Base-by-base conservation (phyloP, 2,329 filamentous ascomycete species). In the Colletotrichum tanaceti region DNA sequence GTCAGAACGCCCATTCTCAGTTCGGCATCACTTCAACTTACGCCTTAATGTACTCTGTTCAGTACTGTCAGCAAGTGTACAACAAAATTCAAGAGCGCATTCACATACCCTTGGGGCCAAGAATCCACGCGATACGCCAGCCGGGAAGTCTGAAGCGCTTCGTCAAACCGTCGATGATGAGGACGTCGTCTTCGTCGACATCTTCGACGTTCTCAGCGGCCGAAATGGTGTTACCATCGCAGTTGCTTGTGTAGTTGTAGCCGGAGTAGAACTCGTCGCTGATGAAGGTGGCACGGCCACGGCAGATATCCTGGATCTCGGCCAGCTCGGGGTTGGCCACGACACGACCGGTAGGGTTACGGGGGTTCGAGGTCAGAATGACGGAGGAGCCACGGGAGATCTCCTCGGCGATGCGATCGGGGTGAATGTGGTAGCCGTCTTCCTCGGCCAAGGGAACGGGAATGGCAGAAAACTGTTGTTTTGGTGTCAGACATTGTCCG, bases 211-310 rank as follows among this genome's bases (percentile, higher is more conserved):
- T 97, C 76, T 93, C 91, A 5, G 95, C 95, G 10, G 94, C 91
- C 58, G 91, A 94, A 78, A 98, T 93, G 50, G 95, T 97, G 38
- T 87, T 89, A 46, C 95, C 95, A 76, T 98, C 94, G 78, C 95
- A 98, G 82, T 94, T 86, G 73, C 89, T 93, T 43, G 93, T 97
- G 83, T 98, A 98, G 82, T 97, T 97, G 85, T 98, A 98, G 24
- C 94, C 93, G 13, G 90, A 90, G 83, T 98, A 98, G 85, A 98
- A 98, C 81, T 98, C 95, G 77, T 98, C 95, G 82, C 94, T 93
- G 78, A 98, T 94, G 64, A 98, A 85, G 0, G 95, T 98, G 3
- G 94, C 94, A 63, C 94, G 90, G 73, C 94, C 93, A 76, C 94
- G 90, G 84, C 94, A 97, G 74, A 97, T 91, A 76, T 97, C 93